A percentile compares a stretch with the other conserved stretches of the same genome.
Conservation (phyloP, 2,329 filamentous ascomycete genomes). For the Beauveria australis region DNA sequence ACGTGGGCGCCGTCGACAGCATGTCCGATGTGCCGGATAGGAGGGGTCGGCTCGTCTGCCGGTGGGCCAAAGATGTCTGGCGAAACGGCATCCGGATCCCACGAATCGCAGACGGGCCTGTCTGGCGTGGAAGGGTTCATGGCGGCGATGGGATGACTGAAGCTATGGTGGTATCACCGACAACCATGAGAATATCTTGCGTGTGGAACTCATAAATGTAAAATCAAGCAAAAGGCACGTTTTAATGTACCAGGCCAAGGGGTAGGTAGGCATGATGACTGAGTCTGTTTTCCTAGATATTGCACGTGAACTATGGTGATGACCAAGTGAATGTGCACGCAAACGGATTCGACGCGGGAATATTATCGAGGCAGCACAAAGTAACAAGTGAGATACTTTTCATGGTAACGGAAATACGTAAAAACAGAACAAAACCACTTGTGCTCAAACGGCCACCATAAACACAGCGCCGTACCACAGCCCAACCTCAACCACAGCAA, state of each 20-base stretch:
- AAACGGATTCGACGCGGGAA: not conserved
- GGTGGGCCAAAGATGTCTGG: not conserved
- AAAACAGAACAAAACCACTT: not conserved
- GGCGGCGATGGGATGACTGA: not conserved
- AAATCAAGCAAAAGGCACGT: not conserved
- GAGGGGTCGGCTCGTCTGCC: conserved; percentile 9
- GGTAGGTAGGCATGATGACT: too few species aligned
- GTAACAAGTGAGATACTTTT: not conserved
- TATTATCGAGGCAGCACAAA: not conserved
- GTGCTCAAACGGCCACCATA: not conserved
- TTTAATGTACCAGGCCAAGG: not conserved
- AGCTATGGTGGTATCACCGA: not conserved
- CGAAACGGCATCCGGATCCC: not conserved
- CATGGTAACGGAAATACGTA: not conserved
- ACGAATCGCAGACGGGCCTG: not conserved
- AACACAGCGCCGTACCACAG: not conserved
- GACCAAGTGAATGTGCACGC: not conserved
- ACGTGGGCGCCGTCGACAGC: conserved; percentile 11
- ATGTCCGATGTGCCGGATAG: not conserved
- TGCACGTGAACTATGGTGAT: not conserved
- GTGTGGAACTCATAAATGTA: too few species aligned
- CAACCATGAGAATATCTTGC: not conserved
- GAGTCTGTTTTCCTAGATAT: not conserved
- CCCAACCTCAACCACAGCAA: not conserved
- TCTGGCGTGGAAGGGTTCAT: not conserved